Evolutionary conservation across 768 basidiomycete genomes (phyloP), one percentile per base, ranked within the genome.

Genomic region (Lactarius sp.): DNA sequence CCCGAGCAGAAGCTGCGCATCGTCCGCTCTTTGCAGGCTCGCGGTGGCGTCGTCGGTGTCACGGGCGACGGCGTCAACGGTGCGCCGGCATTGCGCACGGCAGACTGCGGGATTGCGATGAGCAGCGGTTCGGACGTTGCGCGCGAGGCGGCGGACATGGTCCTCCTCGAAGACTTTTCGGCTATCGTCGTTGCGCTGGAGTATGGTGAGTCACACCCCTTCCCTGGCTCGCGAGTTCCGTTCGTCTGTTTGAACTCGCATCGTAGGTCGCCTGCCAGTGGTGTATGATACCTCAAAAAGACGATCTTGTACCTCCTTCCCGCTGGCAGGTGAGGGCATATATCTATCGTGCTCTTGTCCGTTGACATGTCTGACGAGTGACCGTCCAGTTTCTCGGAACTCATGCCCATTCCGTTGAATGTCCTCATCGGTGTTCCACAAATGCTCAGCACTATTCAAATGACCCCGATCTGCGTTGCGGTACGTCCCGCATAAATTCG

Each of bases 1-100:
- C 85, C 85, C 0, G 82, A 85, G 69, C 85, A 86, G 72, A 87
- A 87, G 69, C 73, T 86, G 0, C 78, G 80, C 52, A 87, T 87
- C 65, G 85, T 88, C 34, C 81, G 83, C 60, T 77, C 79, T 41
- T 78, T 85, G 66, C 83, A 86, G 70, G 72, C 71, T 9, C 73
- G 79, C 3, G 80, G 78, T 2, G 78, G 79, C 66, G 78, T 81
- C 1, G 84, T 85, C 70, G 86, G n/a, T n/a, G n/a, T n/a, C n/a
- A n/a, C n/a, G n/a, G n/a, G n/a, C n/a, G n/a, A n/a, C n/a, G n/a
- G 85, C 37, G 83, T 84, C 0, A 85, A 85, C 65, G 83, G 85
- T 68, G 80, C 81, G 0, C 81, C 84, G 0, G 80, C 84, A 3
- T 73, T 85, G 58, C 83, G 83, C 63, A 80, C 81, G 34, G 83